Evolutionary conservation across 1,139 yeast species (phyloP).

Genomic region (Williopsis jadinii): DNA sequence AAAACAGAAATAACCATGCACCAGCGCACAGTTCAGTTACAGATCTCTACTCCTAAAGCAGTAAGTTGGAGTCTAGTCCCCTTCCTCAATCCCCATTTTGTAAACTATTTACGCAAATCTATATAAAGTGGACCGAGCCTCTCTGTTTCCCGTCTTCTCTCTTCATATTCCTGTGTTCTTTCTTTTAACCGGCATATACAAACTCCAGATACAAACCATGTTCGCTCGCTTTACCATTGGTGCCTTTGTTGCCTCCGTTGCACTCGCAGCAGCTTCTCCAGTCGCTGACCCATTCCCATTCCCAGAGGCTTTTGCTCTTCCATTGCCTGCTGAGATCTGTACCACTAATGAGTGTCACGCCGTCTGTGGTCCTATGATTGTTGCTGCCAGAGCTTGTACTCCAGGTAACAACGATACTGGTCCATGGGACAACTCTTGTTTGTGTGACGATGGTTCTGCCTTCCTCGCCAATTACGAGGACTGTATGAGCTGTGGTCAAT

Average conservation of each 20-base stretch:
- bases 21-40: no score
- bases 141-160: no score
- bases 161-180: no score
- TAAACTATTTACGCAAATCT: no score
- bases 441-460: conserved; percentile 19
- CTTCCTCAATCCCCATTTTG: no score
- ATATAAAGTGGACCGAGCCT: no score
- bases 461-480: conserved; percentile 19
- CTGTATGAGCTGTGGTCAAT: conserved; percentile 27
- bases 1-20: no score
- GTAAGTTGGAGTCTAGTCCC: no score
- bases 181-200: no score
- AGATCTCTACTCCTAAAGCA: no score
- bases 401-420: conserved; percentile 13
- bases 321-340: conserved; percentile 10
- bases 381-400: conserved; percentile 9
- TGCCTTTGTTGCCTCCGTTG: conserved; percentile 5
- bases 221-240: conserved; percentile 10
- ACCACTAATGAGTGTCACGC: conserved; percentile 14
- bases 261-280: conserved; percentile 1
- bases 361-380: conserved; percentile 14
- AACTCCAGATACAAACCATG: neutral
- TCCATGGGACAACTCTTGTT: conserved; percentile 21
- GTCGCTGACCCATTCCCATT: conserved; percentile 9
- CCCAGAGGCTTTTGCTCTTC: neutral